Conservation (phyloP, 108 stramenopile genomes). For the Skeletonema menzelii region DNA sequence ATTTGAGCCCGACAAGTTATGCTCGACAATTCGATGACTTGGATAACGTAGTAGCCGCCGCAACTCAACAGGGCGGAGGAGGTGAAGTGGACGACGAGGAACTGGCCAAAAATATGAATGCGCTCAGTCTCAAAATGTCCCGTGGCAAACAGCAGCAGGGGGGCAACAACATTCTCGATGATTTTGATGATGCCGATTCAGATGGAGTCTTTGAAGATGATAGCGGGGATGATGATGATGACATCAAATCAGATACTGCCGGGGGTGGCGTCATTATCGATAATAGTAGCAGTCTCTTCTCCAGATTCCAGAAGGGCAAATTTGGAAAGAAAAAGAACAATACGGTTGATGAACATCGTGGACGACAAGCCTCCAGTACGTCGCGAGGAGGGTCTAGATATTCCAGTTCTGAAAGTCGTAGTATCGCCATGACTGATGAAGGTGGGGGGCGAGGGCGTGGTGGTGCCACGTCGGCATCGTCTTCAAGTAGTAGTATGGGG, state of each 20-base stretch:
- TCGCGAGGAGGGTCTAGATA: constrained; percentile 1
- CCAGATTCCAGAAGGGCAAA: neutral
- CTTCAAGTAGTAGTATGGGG: constrained; percentile 29
- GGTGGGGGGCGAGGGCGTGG: neutral
- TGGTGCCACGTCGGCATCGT: constrained; percentile 14
- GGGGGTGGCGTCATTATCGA: neutral
- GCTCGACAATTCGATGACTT: constrained; percentile 32
- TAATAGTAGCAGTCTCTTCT: neutral
- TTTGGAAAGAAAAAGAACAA: neutral
- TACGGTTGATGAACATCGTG: neutral
- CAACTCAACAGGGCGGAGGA: constrained; percentile 9
- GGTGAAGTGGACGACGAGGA: neutral
- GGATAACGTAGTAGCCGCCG: constrained; percentile 18
- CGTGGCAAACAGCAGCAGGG: neutral
- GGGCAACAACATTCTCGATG: constrained; percentile 1
- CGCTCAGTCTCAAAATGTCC: neutral
- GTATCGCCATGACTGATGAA: neutral
- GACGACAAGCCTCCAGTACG: neutral
- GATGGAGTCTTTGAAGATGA: constrained; percentile 29
- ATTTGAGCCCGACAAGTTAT: constrained; percentile 31
- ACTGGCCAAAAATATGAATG: constrained; percentile 5
- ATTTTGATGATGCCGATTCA: constrained; percentile 35
- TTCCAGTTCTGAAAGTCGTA: neutral
- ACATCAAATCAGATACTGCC: neutral
- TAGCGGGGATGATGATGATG: neutral